A percentile compares a stretch with the other conserved stretches of the same genome.
phyloP scores from a whole-genome alignment of 108 stramenopile genomes.

The Nitzschia putrida region DNA sequence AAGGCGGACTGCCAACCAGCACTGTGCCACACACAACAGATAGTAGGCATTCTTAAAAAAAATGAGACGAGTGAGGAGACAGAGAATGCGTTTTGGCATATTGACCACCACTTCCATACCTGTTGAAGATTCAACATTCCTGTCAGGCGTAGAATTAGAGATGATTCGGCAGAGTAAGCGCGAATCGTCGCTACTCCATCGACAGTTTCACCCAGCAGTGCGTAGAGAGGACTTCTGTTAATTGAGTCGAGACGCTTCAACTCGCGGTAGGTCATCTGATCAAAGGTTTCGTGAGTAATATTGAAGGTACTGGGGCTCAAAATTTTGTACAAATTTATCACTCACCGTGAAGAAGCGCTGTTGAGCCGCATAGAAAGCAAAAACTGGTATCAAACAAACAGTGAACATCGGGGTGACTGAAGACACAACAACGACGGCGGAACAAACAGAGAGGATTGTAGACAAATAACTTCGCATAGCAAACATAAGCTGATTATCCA shows the following conservation, averaged over 20 bases:
- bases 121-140: slow-evolving; percentile 74
- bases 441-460: slow-evolving; percentile 66
- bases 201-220: slow-evolving; percentile 89
- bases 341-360: slow-evolving; percentile 82
- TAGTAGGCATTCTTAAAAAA: slow-evolving; percentile 65
- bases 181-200: slow-evolving; percentile 92
- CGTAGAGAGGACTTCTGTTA: slow-evolving; percentile 86
- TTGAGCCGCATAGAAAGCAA: slow-evolving; percentile 66
- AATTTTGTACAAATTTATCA: not conserved
- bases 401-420: slow-evolving; percentile 61
- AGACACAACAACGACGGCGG: slow-evolving; percentile 79
- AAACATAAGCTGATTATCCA: slow-evolving; percentile 87
- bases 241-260: slow-evolving; percentile 90
- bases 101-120: not conserved
- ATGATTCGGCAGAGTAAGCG: slow-evolving; percentile 77
- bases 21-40: slow-evolving; percentile 82
- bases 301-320: not conserved
- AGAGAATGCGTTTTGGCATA: not conserved
- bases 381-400: slow-evolving; percentile 58
- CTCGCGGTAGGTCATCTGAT: slow-evolving; percentile 79
- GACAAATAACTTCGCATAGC: slow-evolving; percentile 72
- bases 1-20: slow-evolving; percentile 95
- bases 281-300: not conserved
- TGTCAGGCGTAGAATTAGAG: slow-evolving; percentile 67
- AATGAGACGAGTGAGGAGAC: not conserved